phyloP scores from a whole-genome alignment of 1,139 yeast genomes.

The Sugiyamaella xylanicola region DNA sequence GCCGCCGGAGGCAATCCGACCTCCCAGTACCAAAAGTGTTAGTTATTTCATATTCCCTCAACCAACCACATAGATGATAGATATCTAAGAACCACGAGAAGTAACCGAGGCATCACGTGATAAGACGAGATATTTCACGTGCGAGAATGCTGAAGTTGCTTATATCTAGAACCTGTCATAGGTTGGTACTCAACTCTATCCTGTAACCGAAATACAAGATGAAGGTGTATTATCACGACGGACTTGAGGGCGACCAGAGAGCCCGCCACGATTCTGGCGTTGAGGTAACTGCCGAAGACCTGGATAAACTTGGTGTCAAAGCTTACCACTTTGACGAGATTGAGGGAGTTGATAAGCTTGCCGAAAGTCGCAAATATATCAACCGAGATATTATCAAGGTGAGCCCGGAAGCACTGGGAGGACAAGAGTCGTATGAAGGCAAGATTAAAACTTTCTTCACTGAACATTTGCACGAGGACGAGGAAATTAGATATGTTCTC shows the following conservation, averaged over 20 bases:
- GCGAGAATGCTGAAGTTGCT: neutral
- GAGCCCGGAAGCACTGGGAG: slow-evolving; percentile 62
- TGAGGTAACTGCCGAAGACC: slow-evolving; percentile 51
- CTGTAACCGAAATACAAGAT: slow-evolving; percentile 29
- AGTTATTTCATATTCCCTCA: no score
- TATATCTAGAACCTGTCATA: neutral
- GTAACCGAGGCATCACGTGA: no score
- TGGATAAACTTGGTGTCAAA: slow-evolving; percentile 68
- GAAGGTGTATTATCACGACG: slow-evolving; percentile 74
- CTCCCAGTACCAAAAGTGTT: no score
- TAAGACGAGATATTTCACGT: neutral
- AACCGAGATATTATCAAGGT: slow-evolving; percentile 75
- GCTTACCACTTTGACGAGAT: slow-evolving; percentile 57
- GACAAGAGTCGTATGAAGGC: slow-evolving; percentile 61
- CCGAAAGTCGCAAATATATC: slow-evolving; percentile 69
- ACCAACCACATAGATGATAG: no score
- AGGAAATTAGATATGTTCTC: slow-evolving; percentile 85
- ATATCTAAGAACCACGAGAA: no score
- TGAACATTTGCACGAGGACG: slow-evolving; percentile 96
- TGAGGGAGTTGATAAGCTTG: slow-evolving; percentile 66
- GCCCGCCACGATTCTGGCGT: slow-evolving; percentile 70
- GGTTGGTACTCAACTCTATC: neutral
- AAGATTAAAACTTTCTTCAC: slow-evolving; percentile 73
- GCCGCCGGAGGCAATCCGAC: slow-evolving; percentile 3
- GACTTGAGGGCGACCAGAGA: slow-evolving; percentile 65